Evolutionary conservation across 225 moss, liverwort and hornwort genomes (phyloP).

Genomic region (Thuidium tamariscinum): DNA sequence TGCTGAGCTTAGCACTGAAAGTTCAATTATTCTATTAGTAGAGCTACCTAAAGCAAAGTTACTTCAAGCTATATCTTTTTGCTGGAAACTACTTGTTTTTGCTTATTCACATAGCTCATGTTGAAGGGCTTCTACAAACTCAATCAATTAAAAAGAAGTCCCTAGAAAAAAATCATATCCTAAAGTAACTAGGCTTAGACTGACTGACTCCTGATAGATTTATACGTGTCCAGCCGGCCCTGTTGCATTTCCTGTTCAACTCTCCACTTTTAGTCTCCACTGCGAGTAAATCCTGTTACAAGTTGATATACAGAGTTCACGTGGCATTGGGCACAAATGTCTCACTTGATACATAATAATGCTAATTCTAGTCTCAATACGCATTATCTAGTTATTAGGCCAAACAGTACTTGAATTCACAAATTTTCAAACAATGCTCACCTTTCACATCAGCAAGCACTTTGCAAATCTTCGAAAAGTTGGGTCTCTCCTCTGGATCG

Average conservation of each 20-base stretch:
- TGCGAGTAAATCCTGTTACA: conserved; percentile 48
- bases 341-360: neutral
- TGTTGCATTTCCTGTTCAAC: conserved; percentile 9
- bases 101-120: neutral
- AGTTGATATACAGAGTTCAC: neutral
- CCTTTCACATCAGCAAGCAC: neutral
- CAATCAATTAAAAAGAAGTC: neutral
- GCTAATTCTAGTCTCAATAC: neutral
- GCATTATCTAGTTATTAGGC: neutral
- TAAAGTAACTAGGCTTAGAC: no score
- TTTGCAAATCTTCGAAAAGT: neutral
- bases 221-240: neutral
- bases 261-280: conserved; percentile 27
- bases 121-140: neutral
- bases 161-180: no score
- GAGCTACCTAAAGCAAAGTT: neutral
- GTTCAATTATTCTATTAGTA: neutral
- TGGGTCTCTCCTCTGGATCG: neutral
- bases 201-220: no score
- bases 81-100: neutral
- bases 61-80: neutral
- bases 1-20: neutral
- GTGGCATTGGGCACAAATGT: neutral
- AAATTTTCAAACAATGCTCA: neutral
- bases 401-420: neutral